A percentile compares a stretch with the other conserved stretches of the same genome.
Evolutionary conservation across 129 eudicot species (phyloP).

Genomic region (Tanacetum coccineum): DNA sequence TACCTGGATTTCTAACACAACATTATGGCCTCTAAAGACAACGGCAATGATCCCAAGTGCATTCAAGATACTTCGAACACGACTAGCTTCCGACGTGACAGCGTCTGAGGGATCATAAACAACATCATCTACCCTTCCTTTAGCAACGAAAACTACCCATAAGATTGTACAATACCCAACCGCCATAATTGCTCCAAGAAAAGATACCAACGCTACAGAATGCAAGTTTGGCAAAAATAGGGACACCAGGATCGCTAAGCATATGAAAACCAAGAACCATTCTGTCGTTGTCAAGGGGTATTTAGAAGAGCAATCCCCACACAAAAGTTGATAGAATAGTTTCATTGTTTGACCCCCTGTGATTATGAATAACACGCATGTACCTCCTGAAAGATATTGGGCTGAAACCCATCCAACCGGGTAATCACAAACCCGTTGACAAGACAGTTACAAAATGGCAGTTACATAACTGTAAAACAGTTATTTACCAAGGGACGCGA

Average conservation of each 20-base stretch:
- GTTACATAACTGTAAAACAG: too few species aligned
- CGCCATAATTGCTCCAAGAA: conserved; percentile 52
- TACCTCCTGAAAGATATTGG: conserved; percentile 72
- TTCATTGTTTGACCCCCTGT: conserved; percentile 53
- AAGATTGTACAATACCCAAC: conserved; percentile 37
- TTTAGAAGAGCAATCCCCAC: conserved; percentile 33
- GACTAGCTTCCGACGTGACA: background rate
- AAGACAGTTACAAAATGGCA: too few species aligned
- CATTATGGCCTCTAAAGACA: conserved; percentile 78
- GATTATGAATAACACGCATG: conserved; percentile 54
- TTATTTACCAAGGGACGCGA: too few species aligned
- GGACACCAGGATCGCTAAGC: conserved; percentile 47
- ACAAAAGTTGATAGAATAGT: conserved; percentile 39
- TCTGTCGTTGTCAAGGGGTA: conserved; percentile 40
- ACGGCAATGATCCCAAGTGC: conserved; percentile 49
- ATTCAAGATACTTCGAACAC: conserved; percentile 33
- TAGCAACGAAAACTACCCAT: conserved; percentile 39
- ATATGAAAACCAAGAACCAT: conserved; percentile 53
- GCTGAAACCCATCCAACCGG: too few species aligned
- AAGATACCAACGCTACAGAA: conserved; percentile 40
- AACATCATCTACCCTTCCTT: conserved; percentile 24
- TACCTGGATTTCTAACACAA: conserved; percentile 80
- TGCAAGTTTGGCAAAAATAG: conserved; percentile 47
- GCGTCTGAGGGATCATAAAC: conserved; percentile 14
- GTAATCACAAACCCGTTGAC: too few species aligned